These are phyloP conservation scores for Neonectria neomacrospora DNA, from an alignment of 2,329 filamentous ascomycete species.

Conservation along the genomic window DNA sequence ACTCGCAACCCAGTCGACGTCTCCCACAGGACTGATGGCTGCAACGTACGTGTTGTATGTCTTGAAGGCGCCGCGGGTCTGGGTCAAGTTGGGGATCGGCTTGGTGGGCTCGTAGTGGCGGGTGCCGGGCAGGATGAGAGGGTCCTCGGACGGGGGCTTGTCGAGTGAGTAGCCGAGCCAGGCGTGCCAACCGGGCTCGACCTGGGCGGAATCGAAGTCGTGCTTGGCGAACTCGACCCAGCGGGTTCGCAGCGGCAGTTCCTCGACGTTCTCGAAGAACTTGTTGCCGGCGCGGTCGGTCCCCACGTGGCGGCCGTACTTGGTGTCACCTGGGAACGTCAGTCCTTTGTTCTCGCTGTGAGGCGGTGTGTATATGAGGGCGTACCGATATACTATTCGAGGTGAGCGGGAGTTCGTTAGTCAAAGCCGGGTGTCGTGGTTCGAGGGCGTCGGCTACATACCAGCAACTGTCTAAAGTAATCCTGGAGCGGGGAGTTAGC, in stretches of 20 bases:
- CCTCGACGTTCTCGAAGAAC: constrained; percentile 95
- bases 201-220: constrained; percentile 83
- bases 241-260: constrained; percentile 92
- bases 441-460: constrained; percentile 63
- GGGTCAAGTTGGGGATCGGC: constrained; percentile 79
- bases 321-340: constrained; percentile 85
- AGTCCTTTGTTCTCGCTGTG: constrained; percentile 24
- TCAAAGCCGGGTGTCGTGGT: constrained; percentile 38
- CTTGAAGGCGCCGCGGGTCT: constrained; percentile 83
- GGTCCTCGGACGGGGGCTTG: constrained; percentile 82
- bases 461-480: constrained; percentile 91
- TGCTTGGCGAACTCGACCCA: constrained; percentile 97
- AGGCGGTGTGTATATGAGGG: neutral
- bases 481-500: constrained; percentile 66
- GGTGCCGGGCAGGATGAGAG: constrained; percentile 72
- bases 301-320: constrained; percentile 87
- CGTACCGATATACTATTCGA: constrained; percentile 67
- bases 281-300: constrained; percentile 95
- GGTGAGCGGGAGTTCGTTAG: constrained; percentile 34
- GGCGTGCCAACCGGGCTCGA: constrained; percentile 97
- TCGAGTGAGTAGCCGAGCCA: constrained; percentile 97
- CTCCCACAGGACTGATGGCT: neutral
- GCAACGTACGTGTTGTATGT: constrained; percentile 92
- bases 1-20: neutral
- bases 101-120: constrained; percentile 80